A percentile compares a stretch with the other conserved stretches of the same genome.
Evolutionary conservation across 345 rosid genomes (phyloP).

Genomic region (Carallia brachiata): DNA sequence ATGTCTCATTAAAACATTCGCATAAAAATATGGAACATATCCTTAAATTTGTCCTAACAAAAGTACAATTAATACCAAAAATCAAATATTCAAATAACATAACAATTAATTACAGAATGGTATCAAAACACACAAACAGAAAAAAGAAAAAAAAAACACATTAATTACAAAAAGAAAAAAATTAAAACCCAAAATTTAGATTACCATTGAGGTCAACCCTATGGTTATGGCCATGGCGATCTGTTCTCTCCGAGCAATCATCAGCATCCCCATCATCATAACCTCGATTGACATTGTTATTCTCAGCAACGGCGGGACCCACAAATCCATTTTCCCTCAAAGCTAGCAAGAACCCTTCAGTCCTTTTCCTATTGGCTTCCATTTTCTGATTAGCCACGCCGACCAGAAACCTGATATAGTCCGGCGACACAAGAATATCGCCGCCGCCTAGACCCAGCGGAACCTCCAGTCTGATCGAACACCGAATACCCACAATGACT

Average conservation of each 20-base stretch:
- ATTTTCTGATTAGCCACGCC: conserved; percentile 78
- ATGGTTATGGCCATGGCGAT: background rate
- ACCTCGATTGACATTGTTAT: conserved; percentile 4
- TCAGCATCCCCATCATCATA: conserved; percentile 16
- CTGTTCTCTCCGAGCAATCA: conserved; percentile 17
- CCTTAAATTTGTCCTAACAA: too few species aligned
- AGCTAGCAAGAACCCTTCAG: conserved; percentile 52
- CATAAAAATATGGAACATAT: too few species aligned
- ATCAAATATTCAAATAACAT: too few species aligned
- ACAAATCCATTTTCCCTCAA: conserved; percentile 38
- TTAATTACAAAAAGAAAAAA: too few species aligned
- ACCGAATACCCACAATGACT: conserved; percentile 77
- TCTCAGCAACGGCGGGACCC: conserved; percentile 13
- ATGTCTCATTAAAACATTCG: too few species aligned
- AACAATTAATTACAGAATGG: too few species aligned
- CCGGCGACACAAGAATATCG: conserved; percentile 54
- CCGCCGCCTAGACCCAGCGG: conserved; percentile 63
- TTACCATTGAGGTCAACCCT: conserved; percentile 42
- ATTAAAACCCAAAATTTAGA: background rate
- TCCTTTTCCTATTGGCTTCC: conserved; percentile 75
- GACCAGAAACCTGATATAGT: conserved; percentile 71
- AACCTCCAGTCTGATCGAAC: conserved; percentile 85
- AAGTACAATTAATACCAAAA: too few species aligned
- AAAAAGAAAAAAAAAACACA: too few species aligned
- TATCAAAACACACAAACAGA: background rate